phyloP scores from a whole-genome alignment of 345 rosid species.

The Carallia brachiata region DNA sequence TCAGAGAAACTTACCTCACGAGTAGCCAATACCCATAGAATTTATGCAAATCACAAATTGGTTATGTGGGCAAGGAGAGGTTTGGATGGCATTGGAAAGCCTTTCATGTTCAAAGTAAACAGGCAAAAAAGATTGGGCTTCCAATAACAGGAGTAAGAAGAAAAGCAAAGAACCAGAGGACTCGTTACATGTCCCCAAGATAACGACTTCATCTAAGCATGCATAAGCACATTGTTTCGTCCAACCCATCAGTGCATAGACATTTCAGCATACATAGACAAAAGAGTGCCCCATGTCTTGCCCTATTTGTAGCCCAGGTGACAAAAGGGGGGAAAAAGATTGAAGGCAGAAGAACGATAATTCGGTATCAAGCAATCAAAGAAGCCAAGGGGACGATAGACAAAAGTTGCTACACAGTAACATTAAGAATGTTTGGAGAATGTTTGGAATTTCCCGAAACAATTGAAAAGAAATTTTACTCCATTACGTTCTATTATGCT shows the following conservation, averaged over 20 bases:
- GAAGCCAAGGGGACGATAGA: neutral
- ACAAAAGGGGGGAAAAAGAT: neutral
- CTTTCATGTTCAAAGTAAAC: neutral
- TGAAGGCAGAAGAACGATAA: conserved; percentile 14
- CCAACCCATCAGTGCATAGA: too few species aligned
- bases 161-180: neutral
- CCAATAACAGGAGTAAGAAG: neutral
- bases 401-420: neutral
- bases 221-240: too few species aligned
- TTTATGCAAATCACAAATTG: neutral
- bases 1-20: neutral
- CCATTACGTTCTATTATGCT: too few species aligned
- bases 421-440: too few species aligned
- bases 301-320: neutral
- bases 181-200: too few species aligned
- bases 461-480: too few species aligned
- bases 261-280: neutral
- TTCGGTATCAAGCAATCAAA: conserved; percentile 3
- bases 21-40: conserved; percentile 8
- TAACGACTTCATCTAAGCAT: too few species aligned
- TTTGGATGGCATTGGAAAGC: neutral
- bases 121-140: neutral
- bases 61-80: neutral
- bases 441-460: too few species aligned
- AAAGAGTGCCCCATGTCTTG: neutral